Evolutionary conservation across 768 basidiomycete genomes (phyloP).

Genomic region (Flagelloscypha sp.): DNA sequence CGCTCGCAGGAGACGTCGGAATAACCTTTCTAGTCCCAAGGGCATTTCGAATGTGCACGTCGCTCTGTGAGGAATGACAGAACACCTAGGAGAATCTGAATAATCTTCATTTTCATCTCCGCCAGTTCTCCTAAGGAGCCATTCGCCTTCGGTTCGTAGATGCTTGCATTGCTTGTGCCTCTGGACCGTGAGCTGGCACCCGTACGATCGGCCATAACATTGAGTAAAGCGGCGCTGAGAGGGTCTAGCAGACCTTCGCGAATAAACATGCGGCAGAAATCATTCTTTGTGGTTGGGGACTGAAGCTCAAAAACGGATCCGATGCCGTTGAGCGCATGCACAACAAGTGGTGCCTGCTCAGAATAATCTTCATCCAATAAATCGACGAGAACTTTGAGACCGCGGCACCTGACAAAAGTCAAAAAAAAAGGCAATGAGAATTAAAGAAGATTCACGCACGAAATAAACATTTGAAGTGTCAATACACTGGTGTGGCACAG

Average conservation of each 20-base stretch:
- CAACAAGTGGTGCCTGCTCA: slow-evolving; percentile 84
- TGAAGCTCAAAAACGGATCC: slow-evolving; percentile 93
- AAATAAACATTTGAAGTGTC: slow-evolving; percentile 98
- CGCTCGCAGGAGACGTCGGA: slow-evolving; percentile 73
- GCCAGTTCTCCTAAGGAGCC: too few species aligned
- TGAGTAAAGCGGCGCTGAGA: slow-evolving; percentile 79
- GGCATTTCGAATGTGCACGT: slow-evolving; percentile 88
- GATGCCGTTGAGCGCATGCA: slow-evolving; percentile 90
- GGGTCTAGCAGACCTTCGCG: slow-evolving; percentile 93
- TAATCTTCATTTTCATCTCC: slow-evolving; percentile 82
- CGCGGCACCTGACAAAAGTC: slow-evolving; percentile 63
- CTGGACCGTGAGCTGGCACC: too few species aligned
- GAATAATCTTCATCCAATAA: slow-evolving; percentile 94
- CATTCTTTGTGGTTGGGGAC: slow-evolving; percentile 94
- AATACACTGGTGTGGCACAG: slow-evolving; percentile 89
- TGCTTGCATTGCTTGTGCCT: too few species aligned
- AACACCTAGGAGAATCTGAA: slow-evolving; percentile 85
- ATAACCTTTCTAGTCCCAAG: slow-evolving; percentile 86
- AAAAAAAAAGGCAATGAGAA: background rate
- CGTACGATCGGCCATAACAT: slow-evolving; percentile 75
- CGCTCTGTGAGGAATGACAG: slow-evolving; percentile 93
- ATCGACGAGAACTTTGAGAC: slow-evolving; percentile 89
- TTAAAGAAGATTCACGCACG: slow-evolving; percentile 46
- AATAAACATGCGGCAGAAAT: slow-evolving; percentile 98
- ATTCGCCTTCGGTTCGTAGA: slow-evolving; percentile 53